phyloP scores from a whole-genome alignment of 2,329 filamentous ascomycete genomes.

The Thielaviopsis euricoi region DNA sequence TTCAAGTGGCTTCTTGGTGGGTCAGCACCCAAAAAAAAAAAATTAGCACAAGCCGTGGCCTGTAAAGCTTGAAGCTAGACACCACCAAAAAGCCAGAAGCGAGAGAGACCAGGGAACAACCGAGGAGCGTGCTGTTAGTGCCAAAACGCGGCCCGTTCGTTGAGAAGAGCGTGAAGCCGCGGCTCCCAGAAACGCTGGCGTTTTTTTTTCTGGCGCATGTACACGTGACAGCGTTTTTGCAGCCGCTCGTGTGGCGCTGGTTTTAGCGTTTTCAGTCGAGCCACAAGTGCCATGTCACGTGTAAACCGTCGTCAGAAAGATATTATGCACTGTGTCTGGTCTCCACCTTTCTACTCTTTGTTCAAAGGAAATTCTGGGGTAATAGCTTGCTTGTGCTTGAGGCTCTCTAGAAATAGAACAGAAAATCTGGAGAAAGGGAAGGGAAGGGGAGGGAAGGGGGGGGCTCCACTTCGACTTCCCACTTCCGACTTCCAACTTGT shows the following conservation, averaged over 20 bases:
- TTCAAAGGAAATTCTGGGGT: background rate
- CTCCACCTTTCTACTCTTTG: background rate
- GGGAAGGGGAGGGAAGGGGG: too few relatives aligned
- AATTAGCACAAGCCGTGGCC: too few relatives aligned
- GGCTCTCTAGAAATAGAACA: background rate
- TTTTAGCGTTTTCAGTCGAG: background rate
- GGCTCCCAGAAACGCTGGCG: background rate
- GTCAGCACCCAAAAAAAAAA: background rate
- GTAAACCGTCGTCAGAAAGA: background rate
- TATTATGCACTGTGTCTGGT: background rate
- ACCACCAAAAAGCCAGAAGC: too few relatives aligned
- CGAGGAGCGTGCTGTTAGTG: conserved; percentile 6
- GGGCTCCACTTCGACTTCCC: background rate
- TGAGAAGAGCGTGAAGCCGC: background rate
- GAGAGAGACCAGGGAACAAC: background rate
- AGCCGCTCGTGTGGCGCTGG: background rate
- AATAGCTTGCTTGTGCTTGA: background rate
- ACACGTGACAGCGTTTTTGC: background rate
- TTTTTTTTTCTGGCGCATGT: background rate
- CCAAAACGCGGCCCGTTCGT: background rate
- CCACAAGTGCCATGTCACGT: background rate
- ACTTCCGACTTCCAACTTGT: background rate
- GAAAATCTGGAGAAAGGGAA: background rate
- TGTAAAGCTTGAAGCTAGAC: too few relatives aligned
- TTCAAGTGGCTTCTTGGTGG: too few relatives aligned